Percentiles rank a stretch among this genome's conserved stretches.
These are phyloP conservation scores for Hyaloperonospora brassicae DNA, from an alignment of 352 stramenopile genomes.

Conservation along the genomic window DNA sequence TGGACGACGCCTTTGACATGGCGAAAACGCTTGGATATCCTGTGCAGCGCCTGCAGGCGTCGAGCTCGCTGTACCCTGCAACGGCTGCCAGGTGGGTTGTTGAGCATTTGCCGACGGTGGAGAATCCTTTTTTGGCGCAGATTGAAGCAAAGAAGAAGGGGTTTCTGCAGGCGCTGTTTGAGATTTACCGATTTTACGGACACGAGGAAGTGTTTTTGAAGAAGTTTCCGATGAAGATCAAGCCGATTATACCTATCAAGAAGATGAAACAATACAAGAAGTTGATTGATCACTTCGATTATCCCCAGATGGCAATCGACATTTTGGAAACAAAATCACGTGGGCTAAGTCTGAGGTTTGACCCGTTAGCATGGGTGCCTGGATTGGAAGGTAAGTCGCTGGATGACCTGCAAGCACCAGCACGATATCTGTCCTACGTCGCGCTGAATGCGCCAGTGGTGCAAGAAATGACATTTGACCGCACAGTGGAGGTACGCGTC, in stretches of 20 bases:
- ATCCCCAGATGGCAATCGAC: slow-evolving; percentile 53
- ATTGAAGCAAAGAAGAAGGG: slow-evolving; percentile 36
- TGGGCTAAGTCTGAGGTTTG: slow-evolving; percentile 51
- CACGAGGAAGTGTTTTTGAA: slow-evolving; percentile 35
- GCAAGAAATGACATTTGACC: slow-evolving; percentile 28
- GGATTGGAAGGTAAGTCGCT: slow-evolving; percentile 30
- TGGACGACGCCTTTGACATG: slow-evolving; percentile 62
- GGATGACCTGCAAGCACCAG: slow-evolving; percentile 29
- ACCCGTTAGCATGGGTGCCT: slow-evolving; percentile 29
- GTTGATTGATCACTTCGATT: slow-evolving; percentile 52
- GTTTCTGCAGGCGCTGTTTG: slow-evolving; percentile 47
- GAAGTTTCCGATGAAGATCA: slow-evolving; percentile 38
- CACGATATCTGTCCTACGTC: slow-evolving; percentile 44
- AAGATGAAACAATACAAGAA: slow-evolving; percentile 52
- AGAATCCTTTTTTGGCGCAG: slow-evolving; percentile 43
- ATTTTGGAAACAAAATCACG: slow-evolving; percentile 41
- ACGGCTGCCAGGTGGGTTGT: slow-evolving; percentile 51
- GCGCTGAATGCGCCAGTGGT: slow-evolving; percentile 38
- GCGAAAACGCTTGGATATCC: slow-evolving; percentile 46
- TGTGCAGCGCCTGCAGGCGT: slow-evolving; percentile 29
- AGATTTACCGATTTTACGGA: slow-evolving; percentile 79
- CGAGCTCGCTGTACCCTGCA: slow-evolving; percentile 34
- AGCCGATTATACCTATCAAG: slow-evolving; percentile 22
- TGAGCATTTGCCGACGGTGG: slow-evolving; percentile 42
- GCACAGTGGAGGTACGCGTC: slow-evolving; percentile 20